Percentiles rank a stretch among this genome's conserved stretches.
phyloP scores from a whole-genome alignment of 805 yeast species.

The Hagleromyces aurorensis region DNA sequence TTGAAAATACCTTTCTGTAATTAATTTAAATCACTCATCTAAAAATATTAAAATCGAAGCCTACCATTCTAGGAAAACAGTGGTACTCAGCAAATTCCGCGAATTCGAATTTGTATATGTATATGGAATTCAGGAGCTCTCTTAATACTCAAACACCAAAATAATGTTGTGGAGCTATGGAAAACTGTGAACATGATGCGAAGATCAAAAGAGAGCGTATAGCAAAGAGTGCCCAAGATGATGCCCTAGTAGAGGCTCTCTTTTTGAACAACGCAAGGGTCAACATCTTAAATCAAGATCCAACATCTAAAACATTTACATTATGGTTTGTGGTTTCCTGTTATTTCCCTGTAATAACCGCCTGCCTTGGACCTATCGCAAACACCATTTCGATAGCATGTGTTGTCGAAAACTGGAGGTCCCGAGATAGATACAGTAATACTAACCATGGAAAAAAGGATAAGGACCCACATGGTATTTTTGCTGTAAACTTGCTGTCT shows the following conservation, averaged over 20 bases:
- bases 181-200: neutral
- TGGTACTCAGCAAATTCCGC: no score
- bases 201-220: no score
- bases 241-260: constrained; percentile 13
- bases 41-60: no score
- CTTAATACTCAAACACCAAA: no score
- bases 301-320: constrained; percentile 17
- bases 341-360: constrained; percentile 66
- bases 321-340: constrained; percentile 61
- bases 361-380: constrained; percentile 73
- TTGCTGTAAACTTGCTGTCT: constrained; percentile 53
- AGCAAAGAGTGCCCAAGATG: constrained; percentile 1
- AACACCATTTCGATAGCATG: constrained; percentile 69
- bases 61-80: no score
- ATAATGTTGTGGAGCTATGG: neutral
- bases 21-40: no score
- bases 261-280: constrained; percentile 22
- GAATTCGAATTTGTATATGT: no score
- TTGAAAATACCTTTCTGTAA: no score
- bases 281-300: constrained; percentile 23
- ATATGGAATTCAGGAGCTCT: no score
- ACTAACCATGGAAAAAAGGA: constrained; percentile 17
- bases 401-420: constrained; percentile 61
- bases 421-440: constrained; percentile 2
- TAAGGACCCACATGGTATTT: constrained; percentile 36